A percentile compares a stretch with the other conserved stretches of the same genome.
Conservation (phyloP, 345 rosid genomes). For the Heritiera littoralis region DNA sequence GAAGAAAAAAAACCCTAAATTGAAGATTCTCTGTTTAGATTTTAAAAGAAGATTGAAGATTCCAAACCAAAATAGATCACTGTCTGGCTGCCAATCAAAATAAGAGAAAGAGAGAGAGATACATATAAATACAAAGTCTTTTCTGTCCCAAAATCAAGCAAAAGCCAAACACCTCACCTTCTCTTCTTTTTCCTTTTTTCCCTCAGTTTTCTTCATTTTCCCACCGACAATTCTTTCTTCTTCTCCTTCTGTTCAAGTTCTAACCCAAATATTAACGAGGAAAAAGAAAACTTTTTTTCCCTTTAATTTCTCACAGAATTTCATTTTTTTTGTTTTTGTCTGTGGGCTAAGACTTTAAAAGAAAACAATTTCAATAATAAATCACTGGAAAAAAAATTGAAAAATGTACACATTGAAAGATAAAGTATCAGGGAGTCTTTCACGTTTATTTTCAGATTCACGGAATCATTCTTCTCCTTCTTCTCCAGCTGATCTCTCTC, state of each 20-base stretch:
- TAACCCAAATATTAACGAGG: neutral
- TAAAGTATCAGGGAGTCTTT: constrained; percentile 66
- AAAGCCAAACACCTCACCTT: constrained; percentile 1
- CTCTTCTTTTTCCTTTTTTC: neutral
- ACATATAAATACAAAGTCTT: no score
- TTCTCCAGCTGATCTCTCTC: constrained; percentile 38
- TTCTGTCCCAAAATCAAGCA: constrained; percentile 2
- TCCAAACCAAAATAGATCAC: no score
- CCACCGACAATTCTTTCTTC: constrained; percentile 14
- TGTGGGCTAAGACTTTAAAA: neutral
- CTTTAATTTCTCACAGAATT: neutral
- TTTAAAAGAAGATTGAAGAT: no score
- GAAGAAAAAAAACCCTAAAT: no score
- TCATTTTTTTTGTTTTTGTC: neutral
- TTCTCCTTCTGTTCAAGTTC: neutral
- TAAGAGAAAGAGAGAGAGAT: no score
- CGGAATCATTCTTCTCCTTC: constrained; percentile 32
- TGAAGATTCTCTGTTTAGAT: no score
- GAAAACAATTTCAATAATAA: neutral
- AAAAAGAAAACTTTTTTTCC: neutral
- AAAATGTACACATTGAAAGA: constrained; percentile 66
- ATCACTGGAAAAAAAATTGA: neutral
- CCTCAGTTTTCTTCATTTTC: neutral
- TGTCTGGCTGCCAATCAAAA: no score
- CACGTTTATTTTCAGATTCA: constrained; percentile 68